Evolutionary conservation across 1,139 yeast species (phyloP).

Genomic region (Suhomyces wounanorum): DNA sequence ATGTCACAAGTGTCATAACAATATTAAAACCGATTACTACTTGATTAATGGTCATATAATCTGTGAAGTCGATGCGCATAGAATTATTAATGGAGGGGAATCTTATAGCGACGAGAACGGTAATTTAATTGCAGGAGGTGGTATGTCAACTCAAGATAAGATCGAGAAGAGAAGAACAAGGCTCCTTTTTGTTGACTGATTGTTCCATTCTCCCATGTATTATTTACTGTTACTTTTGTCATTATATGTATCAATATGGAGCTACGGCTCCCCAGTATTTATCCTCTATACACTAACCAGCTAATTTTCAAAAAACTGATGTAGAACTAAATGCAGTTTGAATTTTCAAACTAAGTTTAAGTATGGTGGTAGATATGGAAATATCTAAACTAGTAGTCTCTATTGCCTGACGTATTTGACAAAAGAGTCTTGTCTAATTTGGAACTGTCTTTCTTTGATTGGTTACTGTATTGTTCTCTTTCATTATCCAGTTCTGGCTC

Average conservation of each 20-base stretch:
- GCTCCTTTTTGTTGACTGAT: constrained; percentile 36
- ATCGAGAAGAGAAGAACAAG: constrained; percentile 50
- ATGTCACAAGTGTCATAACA: constrained; percentile 53
- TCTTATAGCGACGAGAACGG: constrained; percentile 28
- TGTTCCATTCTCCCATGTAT: constrained; percentile 5
- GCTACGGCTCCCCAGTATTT: neutral
- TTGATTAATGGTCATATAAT: constrained; percentile 50
- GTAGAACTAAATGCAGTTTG: neutral
- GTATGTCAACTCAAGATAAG: constrained; percentile 34
- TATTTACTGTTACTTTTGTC: constrained; percentile 1
- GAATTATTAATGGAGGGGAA: constrained; percentile 28
- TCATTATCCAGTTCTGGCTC: constrained; percentile 17
- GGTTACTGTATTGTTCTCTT: neutral
- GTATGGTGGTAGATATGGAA: neutral
- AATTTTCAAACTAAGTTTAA: neutral
- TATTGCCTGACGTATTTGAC: constrained; percentile 7
- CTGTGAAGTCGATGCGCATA: constrained; percentile 50
- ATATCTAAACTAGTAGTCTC: constrained; percentile 7
- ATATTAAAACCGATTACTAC: constrained; percentile 58
- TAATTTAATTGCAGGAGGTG: constrained; percentile 26
- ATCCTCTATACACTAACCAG: constrained; percentile 1
- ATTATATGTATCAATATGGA: constrained; percentile 6
- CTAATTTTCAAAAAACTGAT: neutral
- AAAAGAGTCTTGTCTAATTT: constrained; percentile 3
- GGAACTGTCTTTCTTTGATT: neutral